Conservation (phyloP, 176 grass and related monocot species). For the Themeda triandra region DNA sequence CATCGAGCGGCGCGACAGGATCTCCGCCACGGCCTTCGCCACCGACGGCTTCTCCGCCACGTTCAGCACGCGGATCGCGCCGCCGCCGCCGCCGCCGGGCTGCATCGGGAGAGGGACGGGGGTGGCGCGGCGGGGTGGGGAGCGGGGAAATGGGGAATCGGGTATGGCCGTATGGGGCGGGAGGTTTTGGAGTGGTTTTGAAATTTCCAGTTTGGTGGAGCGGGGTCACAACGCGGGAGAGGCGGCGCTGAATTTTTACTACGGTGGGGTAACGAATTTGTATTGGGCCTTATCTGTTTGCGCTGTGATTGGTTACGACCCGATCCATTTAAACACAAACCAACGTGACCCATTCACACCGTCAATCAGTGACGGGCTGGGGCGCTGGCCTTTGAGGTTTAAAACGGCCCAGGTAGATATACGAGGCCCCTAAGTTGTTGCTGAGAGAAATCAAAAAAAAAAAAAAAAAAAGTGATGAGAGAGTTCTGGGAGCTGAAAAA, state of each 20-base stretch:
- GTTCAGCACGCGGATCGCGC: slow-evolving; percentile 72
- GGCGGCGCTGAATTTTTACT: too few relatives aligned
- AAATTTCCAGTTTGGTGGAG: slow-evolving; percentile 21
- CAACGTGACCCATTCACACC: too few relatives aligned
- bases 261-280: too few relatives aligned
- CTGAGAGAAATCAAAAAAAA: too few relatives aligned
- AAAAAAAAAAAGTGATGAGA: too few relatives aligned
- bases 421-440: too few relatives aligned
- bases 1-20: slow-evolving; percentile 64
- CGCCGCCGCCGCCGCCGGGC: slow-evolving; percentile 32
- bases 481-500: too few relatives aligned
- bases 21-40: slow-evolving; percentile 83
- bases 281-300: too few relatives aligned
- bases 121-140: not conserved
- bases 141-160: not conserved
- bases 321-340: too few relatives aligned
- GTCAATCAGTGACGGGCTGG: too few relatives aligned
- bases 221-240: not conserved
- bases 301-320: too few relatives aligned
- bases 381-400: not conserved
- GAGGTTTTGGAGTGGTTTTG: slow-evolving; percentile 31
- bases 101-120: slow-evolving; percentile 20
- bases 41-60: slow-evolving; percentile 98
- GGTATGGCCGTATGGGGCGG: slow-evolving; percentile 20
- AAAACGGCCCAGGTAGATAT: not conserved